phyloP scores from a whole-genome alignment of 1,284 basidiomycete genomes.

The Rhodotorula sp. region DNA sequence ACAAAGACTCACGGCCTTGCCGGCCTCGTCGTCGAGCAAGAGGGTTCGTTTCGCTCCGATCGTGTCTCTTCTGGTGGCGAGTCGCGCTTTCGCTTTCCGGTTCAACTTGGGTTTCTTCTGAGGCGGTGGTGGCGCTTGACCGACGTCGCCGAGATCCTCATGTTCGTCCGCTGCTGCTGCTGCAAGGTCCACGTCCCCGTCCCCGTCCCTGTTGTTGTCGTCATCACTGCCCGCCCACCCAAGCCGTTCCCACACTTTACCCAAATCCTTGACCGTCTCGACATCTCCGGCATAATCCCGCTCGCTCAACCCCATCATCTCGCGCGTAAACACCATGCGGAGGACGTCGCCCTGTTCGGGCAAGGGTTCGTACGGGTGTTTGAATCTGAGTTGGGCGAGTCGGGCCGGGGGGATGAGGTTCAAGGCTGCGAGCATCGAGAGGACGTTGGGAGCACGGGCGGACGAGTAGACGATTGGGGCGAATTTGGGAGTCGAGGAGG shows the following conservation, averaged over 20 bases:
- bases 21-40: conserved; percentile 33
- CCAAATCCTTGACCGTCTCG: conserved; percentile 34
- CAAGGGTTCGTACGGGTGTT: conserved; percentile 3
- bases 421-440: conserved; percentile 30
- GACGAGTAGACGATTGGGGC: conserved; percentile 29
- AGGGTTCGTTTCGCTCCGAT: conserved; percentile 26
- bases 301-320: conserved; percentile 29
- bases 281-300: conserved; percentile 31
- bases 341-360: conserved; percentile 25
- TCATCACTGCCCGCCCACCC: neutral
- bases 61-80: neutral
- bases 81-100: conserved; percentile 1
- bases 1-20: conserved; percentile 21
- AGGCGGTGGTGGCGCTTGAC: neutral
- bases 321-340: conserved; percentile 23
- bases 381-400: neutral
- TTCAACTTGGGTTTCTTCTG: neutral
- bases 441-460: conserved; percentile 29
- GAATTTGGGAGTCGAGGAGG: neutral
- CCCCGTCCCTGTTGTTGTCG: too few species aligned
- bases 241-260: conserved; percentile 19
- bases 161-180: neutral
- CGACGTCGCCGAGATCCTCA: too few species aligned
- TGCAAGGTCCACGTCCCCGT: neutral
- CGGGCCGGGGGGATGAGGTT: conserved; percentile 16